Evolutionary conservation across 345 rosid genomes (phyloP), one percentile per base, ranked within the genome.

Genomic region (Viola odorata): DNA sequence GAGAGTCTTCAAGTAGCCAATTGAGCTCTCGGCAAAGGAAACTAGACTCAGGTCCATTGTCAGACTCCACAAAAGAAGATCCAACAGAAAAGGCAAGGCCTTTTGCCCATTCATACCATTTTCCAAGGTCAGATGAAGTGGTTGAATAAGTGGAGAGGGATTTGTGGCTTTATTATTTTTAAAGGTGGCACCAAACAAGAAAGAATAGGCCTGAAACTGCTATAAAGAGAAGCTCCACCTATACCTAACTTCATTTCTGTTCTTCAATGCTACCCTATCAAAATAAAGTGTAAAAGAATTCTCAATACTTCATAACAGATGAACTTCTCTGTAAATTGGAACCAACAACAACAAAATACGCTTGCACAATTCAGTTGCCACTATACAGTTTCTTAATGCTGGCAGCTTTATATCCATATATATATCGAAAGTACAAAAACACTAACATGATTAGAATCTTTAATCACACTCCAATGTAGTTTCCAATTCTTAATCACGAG

Each of bases 31-130:
- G 69, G 63, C 66, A 68, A 53, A 88, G 75, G 51, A 71, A 73
- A n/a, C 52, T 11, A 50, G 95, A 76, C 58, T 87, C 94, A 1
- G 94, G 86, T 48, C 82, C 86, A 11, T 84, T 80, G 57, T 87
- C 92, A 1, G 68, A 66, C 52, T 74, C 55, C 8, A 37, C 59
- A 58, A 83, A 80, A 8, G 94, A 69, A 12, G 74, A 65, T 5
- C 94, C 88, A 11, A 87, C 76, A 3, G 91, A 82, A 58, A 82
- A 67, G 37, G 92, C 81, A 7, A 83, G 75, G 41, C 60, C 57
- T 68, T 81, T 77, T 45, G 96, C 97, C 96, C 99, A 94, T 4
- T 64, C 56, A 47, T 85, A 84, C 96, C 97, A 90, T 80, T 80
- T 77, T 47, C 67, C 70, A 58, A 90, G 67, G 39, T 86, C 87